Conservation (phyloP, 1,284 basidiomycete species). For the Gomphus sp. region DNA sequence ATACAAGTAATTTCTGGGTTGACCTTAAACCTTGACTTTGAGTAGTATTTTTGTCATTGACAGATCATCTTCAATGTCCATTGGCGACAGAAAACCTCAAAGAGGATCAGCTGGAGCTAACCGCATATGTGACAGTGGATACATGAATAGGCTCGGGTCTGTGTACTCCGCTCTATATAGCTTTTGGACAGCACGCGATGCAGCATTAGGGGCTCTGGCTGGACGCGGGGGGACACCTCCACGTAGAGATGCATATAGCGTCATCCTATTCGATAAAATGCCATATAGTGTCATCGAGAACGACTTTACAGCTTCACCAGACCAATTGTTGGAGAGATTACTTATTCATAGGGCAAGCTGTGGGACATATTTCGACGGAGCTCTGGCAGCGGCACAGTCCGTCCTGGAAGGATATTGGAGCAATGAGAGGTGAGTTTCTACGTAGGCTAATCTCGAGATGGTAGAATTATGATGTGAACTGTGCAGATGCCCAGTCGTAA, state of each 20-base stretch:
- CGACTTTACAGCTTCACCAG: no score
- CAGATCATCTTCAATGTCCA: constrained; percentile 44
- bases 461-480: not conserved
- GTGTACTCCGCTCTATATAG: constrained; percentile 44
- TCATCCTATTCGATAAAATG: no score
- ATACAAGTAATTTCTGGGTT: not conserved
- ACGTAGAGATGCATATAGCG: no score
- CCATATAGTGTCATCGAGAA: no score
- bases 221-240: no score
- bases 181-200: constrained; percentile 47
- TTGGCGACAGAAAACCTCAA: constrained; percentile 33
- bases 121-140: constrained; percentile 22
- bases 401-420: constrained; percentile 45
- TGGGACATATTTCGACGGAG: constrained; percentile 24
- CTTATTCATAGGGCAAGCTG: no score
- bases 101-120: constrained; percentile 33
- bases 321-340: no score
- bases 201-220: constrained; percentile 22
- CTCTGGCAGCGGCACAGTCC: constrained; percentile 27
- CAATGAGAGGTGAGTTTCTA: constrained; percentile 35
- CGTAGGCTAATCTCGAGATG: not conserved
- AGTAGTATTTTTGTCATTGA: constrained; percentile 45
- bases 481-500: constrained; percentile 45
- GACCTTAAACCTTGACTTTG: not conserved
- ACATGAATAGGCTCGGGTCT: constrained; percentile 44